Evolutionary conservation across 768 basidiomycete species (phyloP).

Genomic region (Trametes meyenii): DNA sequence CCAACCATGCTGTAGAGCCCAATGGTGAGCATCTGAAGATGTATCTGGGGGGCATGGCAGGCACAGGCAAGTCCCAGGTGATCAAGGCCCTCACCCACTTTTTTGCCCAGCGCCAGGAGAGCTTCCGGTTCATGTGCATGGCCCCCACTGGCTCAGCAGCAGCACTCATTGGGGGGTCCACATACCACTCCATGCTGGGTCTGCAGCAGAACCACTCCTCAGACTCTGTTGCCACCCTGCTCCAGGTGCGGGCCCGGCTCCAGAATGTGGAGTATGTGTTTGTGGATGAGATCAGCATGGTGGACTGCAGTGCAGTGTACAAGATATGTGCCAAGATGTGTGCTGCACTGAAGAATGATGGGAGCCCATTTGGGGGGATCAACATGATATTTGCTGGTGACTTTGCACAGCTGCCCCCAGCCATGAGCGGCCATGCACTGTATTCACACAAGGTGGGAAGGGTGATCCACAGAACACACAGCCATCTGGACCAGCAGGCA

Average conservation of each 20-base stretch:
- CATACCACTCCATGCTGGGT: constrained; percentile 11
- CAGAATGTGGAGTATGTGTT: constrained; percentile 42
- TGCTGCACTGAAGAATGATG: constrained; percentile 21
- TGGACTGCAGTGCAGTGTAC: constrained; percentile 35
- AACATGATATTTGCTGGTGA: constrained; percentile 50
- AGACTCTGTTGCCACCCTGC: background rate
- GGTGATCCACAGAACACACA: background rate
- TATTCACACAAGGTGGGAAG: constrained; percentile 21
- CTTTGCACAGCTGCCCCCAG: constrained; percentile 45
- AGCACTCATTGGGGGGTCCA: constrained; percentile 21
- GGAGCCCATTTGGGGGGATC: constrained; percentile 39
- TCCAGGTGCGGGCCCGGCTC: background rate
- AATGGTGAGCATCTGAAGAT: background rate
- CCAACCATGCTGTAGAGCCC: no score
- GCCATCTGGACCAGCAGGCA: background rate
- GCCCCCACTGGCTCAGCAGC: constrained; percentile 26
- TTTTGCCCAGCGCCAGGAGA: constrained; percentile 6
- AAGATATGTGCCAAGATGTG: constrained; percentile 30
- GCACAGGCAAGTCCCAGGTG: constrained; percentile 7
- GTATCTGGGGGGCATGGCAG: background rate
- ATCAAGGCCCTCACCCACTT: constrained; percentile 16
- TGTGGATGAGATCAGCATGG: constrained; percentile 47
- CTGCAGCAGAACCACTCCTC: constrained; percentile 5
- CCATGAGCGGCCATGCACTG: constrained; percentile 21
- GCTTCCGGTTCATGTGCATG: constrained; percentile 4